Percentiles rank a stretch among this genome's conserved stretches.
Evolutionary conservation across 164 flowering plant genomes (phyloP).

Genomic region (Magnolia officinalis): DNA sequence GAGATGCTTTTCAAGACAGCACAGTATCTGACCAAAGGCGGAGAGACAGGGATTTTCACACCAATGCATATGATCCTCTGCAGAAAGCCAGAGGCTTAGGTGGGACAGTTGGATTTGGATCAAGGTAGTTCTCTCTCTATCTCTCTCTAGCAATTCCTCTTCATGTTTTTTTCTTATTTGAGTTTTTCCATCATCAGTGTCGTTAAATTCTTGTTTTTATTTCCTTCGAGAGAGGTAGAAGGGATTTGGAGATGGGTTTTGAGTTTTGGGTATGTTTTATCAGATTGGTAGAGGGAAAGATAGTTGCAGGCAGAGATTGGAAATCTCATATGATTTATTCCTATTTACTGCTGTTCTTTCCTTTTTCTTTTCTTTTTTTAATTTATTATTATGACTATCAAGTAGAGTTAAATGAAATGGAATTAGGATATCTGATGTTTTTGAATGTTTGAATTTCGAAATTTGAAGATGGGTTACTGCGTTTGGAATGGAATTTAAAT

Average conservation of each 20-base stretch:
- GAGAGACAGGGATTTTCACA: conserved; percentile 71
- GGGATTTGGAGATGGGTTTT: not conserved
- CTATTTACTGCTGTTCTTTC: not conserved
- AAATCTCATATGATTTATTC: not conserved
- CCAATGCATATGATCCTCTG: conserved; percentile 90
- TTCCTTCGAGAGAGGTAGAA: not conserved
- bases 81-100: conserved; percentile 51
- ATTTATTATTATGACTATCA: not conserved
- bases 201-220: not conserved
- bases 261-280: not conserved
- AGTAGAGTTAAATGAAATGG: not conserved
- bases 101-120: not conserved
- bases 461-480: not conserved
- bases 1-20: conserved; percentile 86
- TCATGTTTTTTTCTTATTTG: no score
- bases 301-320: not conserved
- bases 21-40: conserved; percentile 64
- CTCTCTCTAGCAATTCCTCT: not conserved
- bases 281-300: no score
- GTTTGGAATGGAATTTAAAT: not conserved
- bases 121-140: not conserved
- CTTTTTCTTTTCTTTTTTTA: not conserved
- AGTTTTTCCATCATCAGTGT: no score
- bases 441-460: not conserved
- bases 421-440: not conserved